Percentiles rank a stretch among this genome's conserved stretches.
phyloP scores from a whole-genome alignment of 108 stramenopile genomes.

The Cyclostephanos tholiformis region DNA sequence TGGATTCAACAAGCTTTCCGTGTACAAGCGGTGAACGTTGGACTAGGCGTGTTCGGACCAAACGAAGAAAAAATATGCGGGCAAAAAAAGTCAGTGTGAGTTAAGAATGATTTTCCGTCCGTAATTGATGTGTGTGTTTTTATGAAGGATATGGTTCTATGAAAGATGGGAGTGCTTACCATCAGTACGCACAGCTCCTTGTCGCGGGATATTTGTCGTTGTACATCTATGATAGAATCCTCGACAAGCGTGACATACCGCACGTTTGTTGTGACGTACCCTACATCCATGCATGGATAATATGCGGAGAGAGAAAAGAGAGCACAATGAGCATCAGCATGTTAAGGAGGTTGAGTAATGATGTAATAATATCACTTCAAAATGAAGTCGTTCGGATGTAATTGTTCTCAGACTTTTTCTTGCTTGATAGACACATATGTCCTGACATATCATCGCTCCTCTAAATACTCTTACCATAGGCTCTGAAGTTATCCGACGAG shows the following conservation, averaged over 20 bases:
- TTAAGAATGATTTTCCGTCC: too few species aligned
- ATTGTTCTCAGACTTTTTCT: neutral
- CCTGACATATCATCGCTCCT: neutral
- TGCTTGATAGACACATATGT: neutral
- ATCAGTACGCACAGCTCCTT: constrained; percentile 34
- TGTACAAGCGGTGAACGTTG: constrained; percentile 34
- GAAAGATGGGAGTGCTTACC: constrained; percentile 18
- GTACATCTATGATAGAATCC: constrained; percentile 28
- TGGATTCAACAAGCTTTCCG: constrained; percentile 43
- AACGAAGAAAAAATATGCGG: neutral
- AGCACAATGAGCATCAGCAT: neutral
- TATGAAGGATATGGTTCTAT: neutral
- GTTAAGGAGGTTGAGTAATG: neutral
- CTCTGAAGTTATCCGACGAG: constrained; percentile 33
- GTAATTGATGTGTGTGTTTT: neutral
- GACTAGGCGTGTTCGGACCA: neutral
- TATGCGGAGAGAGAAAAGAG: neutral
- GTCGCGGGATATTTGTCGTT: constrained; percentile 33
- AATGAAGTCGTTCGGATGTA: neutral
- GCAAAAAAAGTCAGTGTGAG: too few species aligned
- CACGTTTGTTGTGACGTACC: constrained; percentile 41
- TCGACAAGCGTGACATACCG: constrained; percentile 34
- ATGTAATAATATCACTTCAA: neutral
- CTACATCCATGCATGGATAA: neutral
- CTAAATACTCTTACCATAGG: constrained; percentile 31